These are phyloP conservation scores for Boletellus deceptivus DNA, from an alignment of 1,284 basidiomycete species.

Conservation along the genomic window DNA sequence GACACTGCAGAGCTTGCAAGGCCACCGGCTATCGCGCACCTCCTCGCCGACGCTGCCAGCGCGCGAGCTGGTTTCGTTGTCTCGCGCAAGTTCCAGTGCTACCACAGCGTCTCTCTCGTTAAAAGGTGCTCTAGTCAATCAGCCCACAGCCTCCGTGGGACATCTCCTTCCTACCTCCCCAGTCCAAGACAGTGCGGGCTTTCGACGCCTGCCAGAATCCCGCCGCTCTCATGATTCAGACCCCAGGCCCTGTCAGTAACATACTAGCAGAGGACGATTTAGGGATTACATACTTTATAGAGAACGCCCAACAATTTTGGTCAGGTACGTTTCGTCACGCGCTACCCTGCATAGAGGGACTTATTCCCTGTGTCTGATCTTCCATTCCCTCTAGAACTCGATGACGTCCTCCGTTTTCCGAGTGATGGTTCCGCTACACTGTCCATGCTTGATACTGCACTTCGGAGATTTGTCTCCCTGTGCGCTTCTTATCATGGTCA, in stretches of 20 bases:
- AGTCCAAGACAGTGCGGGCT: neutral
- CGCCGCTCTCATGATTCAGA: slow-evolving; percentile 15
- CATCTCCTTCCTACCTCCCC: slow-evolving; percentile 6
- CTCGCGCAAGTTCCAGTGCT: neutral
- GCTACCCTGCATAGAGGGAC: slow-evolving; percentile 1
- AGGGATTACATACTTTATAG: slow-evolving; percentile 77
- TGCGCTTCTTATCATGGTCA: slow-evolving; percentile 83
- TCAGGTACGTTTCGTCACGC: slow-evolving; percentile 54
- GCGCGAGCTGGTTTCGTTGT: slow-evolving; percentile 1
- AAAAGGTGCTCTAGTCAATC: neutral
- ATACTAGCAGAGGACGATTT: slow-evolving; percentile 36
- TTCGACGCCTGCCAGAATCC: neutral
- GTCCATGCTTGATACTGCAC: slow-evolving; percentile 70
- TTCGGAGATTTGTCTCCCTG: slow-evolving; percentile 74
- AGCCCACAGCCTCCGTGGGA: neutral
- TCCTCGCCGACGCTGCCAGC: slow-evolving; percentile 5
- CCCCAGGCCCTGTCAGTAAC: slow-evolving; percentile 16
- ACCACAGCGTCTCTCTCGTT: neutral
- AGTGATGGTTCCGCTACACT: slow-evolving; percentile 61
- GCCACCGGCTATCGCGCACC: neutral
- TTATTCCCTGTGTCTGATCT: slow-evolving; percentile 3
- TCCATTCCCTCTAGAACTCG: slow-evolving; percentile 60
- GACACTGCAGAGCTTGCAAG: slow-evolving; percentile 14
- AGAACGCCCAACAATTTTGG: slow-evolving; percentile 83
- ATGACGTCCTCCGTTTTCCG: slow-evolving; percentile 73